Evolutionary conservation across 2,329 filamentous ascomycete genomes (phyloP), one percentile per base, ranked within the genome.

Genomic region (Monosporascus sp.): DNA sequence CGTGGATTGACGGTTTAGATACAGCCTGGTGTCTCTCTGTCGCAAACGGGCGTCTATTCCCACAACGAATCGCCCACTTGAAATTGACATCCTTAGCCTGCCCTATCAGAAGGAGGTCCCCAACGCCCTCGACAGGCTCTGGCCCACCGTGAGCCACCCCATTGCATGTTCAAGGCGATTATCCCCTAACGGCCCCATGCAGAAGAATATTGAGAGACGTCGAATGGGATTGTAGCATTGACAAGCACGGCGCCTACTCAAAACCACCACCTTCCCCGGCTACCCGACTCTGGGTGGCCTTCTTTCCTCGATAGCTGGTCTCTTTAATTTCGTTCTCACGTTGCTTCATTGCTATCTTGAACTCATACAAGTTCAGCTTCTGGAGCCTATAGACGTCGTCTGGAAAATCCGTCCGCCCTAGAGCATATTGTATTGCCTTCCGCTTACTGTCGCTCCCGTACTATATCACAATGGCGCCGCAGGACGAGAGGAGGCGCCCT

Each of bases 401-500:
- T 54, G 58, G 58, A 59, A 59, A 59, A 49, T 55, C 55, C 53
- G 41, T 53, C 57, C 52, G 9, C 59, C 57, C 63, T 60, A 63
- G 57, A 74, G 77, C 74, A 66, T 63, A 62, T 62, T 63, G 68
- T 66, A 55, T 59, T 64, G 56, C 53, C 54, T 61, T 63, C 53
- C 68, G 76, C 28, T 67, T 60, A 66, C 67, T 59, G 62, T 56
- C 46, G 43, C 52, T 55, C 62, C 64, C 69, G 57, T 48, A 48
- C 43, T 49, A 49, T 52, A 52, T 55, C 60, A 63, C 54, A 61
- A 68, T 68, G 65, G 62, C 63, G 47, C 64, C 68, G 49, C 58
- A 65, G 69, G 78, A 81, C 61, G 79, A 82, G 57, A 82, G 74
- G 71, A 81, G 70, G 75, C 76, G 80, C 66, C 81, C 81, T 60